phyloP scores from a whole-genome alignment of 768 basidiomycete species.

The Cystobasidium tubakii region DNA sequence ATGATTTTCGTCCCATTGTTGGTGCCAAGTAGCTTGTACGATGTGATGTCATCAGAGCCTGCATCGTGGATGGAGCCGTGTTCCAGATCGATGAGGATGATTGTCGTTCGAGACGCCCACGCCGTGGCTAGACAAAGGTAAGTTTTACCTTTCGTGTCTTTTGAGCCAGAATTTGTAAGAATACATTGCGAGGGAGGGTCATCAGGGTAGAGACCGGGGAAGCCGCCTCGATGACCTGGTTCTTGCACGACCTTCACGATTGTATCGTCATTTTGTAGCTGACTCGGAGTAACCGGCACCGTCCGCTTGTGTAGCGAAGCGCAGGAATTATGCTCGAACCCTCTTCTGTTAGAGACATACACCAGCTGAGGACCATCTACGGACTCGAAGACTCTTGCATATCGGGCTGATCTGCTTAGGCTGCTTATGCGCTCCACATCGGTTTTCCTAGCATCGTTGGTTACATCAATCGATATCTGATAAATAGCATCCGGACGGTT shows the following conservation, averaged over 20 bases:
- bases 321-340: slow-evolving; percentile 61
- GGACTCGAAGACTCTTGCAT: slow-evolving; percentile 55
- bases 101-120: slow-evolving; percentile 46
- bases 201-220: slow-evolving; percentile 63
- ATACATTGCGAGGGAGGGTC: slow-evolving; percentile 54
- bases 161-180: slow-evolving; percentile 44
- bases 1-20: slow-evolving; percentile 37
- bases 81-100: slow-evolving; percentile 54
- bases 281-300: slow-evolving; percentile 42
- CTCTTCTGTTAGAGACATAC: slow-evolving; percentile 58
- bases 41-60: slow-evolving; percentile 3
- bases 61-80: slow-evolving; percentile 50
- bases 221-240: slow-evolving; percentile 50
- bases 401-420: slow-evolving; percentile 56
- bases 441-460: slow-evolving; percentile 49
- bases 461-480: slow-evolving; percentile 7
- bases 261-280: slow-evolving; percentile 25
- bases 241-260: slow-evolving; percentile 54
- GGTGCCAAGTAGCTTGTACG: slow-evolving; percentile 40
- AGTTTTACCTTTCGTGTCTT: slow-evolving; percentile 52
- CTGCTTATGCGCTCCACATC: slow-evolving; percentile 46
- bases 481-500: not conserved
- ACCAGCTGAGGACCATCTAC: slow-evolving; percentile 49
- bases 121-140: slow-evolving; percentile 58
- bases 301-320: slow-evolving; percentile 55